These are phyloP conservation scores for Nidularia sp. DNA, from an alignment of 768 basidiomycete genomes.

Conservation along the genomic window DNA sequence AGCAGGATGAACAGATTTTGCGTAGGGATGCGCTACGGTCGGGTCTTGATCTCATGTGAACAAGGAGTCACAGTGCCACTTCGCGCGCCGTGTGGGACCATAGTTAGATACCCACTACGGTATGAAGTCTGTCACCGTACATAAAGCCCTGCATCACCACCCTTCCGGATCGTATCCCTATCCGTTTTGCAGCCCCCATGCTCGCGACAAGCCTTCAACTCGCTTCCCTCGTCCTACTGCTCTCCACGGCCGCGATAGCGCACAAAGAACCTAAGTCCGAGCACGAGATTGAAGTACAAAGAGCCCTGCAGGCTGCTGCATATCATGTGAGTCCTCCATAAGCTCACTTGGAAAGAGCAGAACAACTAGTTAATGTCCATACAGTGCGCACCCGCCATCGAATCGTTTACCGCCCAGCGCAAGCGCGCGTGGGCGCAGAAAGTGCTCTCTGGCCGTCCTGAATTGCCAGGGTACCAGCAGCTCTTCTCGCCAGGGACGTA, in stretches of 20 bases:
- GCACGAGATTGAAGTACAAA: slow-evolving; percentile 42
- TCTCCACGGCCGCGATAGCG: slow-evolving; percentile 20
- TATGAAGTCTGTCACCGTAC: background rate
- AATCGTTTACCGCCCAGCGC: slow-evolving; percentile 44
- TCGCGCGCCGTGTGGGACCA: background rate
- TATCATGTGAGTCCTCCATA: slow-evolving; percentile 35
- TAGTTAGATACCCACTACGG: background rate
- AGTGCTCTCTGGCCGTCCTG: slow-evolving; percentile 32
- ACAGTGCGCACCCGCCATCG: slow-evolving; percentile 51
- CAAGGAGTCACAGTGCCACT: background rate
- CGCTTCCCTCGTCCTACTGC: slow-evolving; percentile 11
- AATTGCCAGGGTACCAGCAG: slow-evolving; percentile 33
- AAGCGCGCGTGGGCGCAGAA: slow-evolving; percentile 44
- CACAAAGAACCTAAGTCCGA: slow-evolving; percentile 41
- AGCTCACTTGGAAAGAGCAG: too few species aligned
- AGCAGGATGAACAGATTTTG: too few species aligned
- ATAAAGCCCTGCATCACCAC: background rate
- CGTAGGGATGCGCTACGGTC: too few species aligned
- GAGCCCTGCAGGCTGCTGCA: slow-evolving; percentile 46
- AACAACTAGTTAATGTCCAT: too few species aligned
- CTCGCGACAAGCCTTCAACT: background rate
- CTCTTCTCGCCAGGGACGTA: slow-evolving; percentile 38
- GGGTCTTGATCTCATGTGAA: too few species aligned
- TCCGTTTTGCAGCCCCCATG: background rate
- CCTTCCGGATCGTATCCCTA: background rate